Percentiles rank a stretch among this genome's conserved stretches.
Conservation (phyloP, 768 basidiomycete genomes). For the Boletus reticuloceps region DNA sequence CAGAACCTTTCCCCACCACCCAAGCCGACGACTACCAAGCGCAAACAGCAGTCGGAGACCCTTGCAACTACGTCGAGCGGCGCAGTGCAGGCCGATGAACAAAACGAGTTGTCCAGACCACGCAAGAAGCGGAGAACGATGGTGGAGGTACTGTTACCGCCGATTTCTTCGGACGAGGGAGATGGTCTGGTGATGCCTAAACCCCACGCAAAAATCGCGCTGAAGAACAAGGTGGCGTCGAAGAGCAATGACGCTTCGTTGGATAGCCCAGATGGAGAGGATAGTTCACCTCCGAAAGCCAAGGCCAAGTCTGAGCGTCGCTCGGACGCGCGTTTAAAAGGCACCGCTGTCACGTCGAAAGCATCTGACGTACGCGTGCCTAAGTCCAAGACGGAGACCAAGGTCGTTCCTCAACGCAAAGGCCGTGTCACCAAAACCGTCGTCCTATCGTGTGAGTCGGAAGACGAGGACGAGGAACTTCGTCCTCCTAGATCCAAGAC, state of each 20-base stretch:
- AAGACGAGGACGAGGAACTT: slow-evolving; percentile 6
- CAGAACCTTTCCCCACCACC: not conserved
- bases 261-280: slow-evolving; percentile 2
- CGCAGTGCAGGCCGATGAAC: not conserved
- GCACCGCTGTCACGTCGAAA: not conserved
- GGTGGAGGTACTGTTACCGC: slow-evolving; percentile 6
- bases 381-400: not conserved
- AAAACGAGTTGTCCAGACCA: slow-evolving; percentile 5
- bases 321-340: not conserved
- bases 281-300: not conserved
- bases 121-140: slow-evolving; percentile 20
- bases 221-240: not conserved
- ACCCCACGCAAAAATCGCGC: not conserved
- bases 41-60: slow-evolving; percentile 6
- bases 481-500: slow-evolving; percentile 1
- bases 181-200: not conserved
- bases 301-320: not conserved
- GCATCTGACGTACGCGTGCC: not conserved
- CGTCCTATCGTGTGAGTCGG: not conserved
- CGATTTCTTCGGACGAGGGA: slow-evolving; percentile 11
- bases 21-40: slow-evolving; percentile 4
- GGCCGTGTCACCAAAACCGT: not conserved
- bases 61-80: not conserved
- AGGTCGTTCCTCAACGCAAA: not conserved
- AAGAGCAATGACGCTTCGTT: not conserved